Evolutionary conservation across 1,284 basidiomycete genomes (phyloP), one percentile per base, ranked within the genome.

Genomic region (Marasmius tenuissimus): DNA sequence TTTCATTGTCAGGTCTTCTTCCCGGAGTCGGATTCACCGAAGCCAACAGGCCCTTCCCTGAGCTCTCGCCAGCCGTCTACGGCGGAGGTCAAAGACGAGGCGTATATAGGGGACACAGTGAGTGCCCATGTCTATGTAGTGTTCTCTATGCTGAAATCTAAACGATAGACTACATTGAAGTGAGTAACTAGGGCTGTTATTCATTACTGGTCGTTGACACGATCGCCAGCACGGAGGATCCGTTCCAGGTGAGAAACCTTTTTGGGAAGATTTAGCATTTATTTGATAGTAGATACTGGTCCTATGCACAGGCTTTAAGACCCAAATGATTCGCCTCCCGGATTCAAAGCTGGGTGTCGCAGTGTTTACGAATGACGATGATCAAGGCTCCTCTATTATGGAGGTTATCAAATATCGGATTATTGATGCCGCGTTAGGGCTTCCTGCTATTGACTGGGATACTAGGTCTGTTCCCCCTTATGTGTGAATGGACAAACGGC

Each of bases 311-410:
- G 71, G 72, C 5, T 72, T 68, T 60, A 48, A 27, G 0, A 59
- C 68, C 8, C 16, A 56, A 20, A 63, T 73, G 5, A 61, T 64
- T 16, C 66, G 71, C 27, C 58, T 73, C 1, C 71, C 72, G 12
- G 65, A 61, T n/a, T 64, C 68, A 18, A 61, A 66, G 16, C 22
- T 73, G 16, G 72, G 72, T 2, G 56, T 73, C 14, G 67, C 69
- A 3, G 68, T 73, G 1, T 61, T 72, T 4, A 62, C 52, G 16
- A 72, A 72, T 53, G 71, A 72, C 40, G 50, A 63, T n/a, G 56
- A 57, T 22, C 67, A 63, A 33, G 71, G 71, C 8, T 10, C 11
- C 12, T 22, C 22, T 4, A 58, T 70, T 14, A 48, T 40, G 7
- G 52, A 62, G 11, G 63, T 68, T 12, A 64, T 72, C 59, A 70